phyloP scores from a whole-genome alignment of 2,329 filamentous ascomycete species.

The Alternaria sp. region DNA sequence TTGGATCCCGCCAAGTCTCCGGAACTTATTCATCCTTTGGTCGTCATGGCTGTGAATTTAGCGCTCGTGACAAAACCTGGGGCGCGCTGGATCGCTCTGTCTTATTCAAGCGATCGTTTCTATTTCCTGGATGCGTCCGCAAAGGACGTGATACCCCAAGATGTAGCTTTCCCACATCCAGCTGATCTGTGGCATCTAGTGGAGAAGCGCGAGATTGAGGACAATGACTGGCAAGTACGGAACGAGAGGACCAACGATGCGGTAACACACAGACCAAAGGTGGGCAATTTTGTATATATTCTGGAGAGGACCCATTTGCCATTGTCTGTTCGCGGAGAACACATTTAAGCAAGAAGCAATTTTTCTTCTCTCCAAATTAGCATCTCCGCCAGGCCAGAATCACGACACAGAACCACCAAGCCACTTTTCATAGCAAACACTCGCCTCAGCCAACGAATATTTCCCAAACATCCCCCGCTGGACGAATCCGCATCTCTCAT shows the following conservation, averaged over 20 bases:
- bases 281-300: conserved; percentile 53
- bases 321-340: conserved; percentile 25
- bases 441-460: background rate
- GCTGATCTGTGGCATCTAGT: conserved; percentile 49
- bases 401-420: background rate
- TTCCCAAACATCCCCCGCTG: background rate
- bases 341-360: conserved; percentile 5
- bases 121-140: conserved; percentile 35
- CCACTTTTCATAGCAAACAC: conserved; percentile 1
- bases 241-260: conserved; percentile 12
- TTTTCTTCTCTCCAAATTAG: background rate
- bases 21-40: conserved; percentile 47
- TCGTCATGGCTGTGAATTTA: conserved; percentile 53
- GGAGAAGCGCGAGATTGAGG: conserved; percentile 44
- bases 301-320: conserved; percentile 47
- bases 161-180: conserved; percentile 50
- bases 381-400: background rate
- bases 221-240: conserved; percentile 27
- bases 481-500: background rate
- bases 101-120: conserved; percentile 53
- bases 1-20: conserved; percentile 15
- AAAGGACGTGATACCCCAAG: conserved; percentile 29
- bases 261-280: conserved; percentile 46
- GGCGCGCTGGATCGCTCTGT: conserved; percentile 52
- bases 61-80: conserved; percentile 50